A percentile compares a stretch with the other conserved stretches of the same genome.
phyloP scores from a whole-genome alignment of 164 flowering plant genomes.

The Umbilicus rupestris region DNA sequence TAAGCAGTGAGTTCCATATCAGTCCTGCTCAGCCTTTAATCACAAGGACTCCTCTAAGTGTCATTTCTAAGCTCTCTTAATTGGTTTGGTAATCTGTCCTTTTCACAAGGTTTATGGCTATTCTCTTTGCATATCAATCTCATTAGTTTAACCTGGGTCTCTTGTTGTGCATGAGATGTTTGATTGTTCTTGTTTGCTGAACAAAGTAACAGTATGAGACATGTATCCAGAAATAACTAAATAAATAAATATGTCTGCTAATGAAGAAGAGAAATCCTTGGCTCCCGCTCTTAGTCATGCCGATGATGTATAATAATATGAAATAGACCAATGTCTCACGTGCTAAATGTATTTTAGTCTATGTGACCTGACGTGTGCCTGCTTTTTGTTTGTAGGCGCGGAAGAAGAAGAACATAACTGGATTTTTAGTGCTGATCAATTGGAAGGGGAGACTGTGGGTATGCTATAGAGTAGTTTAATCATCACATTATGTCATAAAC shows the following conservation, averaged over 20 bases:
- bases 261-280: not conserved
- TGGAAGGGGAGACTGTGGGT: slow-evolving; percentile 32
- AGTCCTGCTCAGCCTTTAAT: no score
- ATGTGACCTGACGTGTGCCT: not conserved
- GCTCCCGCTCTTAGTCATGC: not conserved
- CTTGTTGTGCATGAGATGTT: no score
- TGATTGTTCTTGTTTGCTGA: no score
- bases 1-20: no score
- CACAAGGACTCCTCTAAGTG: no score
- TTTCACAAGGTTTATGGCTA: not conserved
- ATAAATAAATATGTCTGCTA: not conserved
- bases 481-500: not conserved
- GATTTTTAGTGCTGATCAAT: slow-evolving; percentile 72
- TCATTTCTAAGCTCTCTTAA: no score
- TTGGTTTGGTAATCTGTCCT: no score
- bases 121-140: no score
- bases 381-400: slow-evolving; percentile 18
- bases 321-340: not conserved
- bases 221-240: not conserved
- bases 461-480: not conserved
- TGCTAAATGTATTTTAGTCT: not conserved
- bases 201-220: no score
- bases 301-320: not conserved
- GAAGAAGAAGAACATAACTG: slow-evolving; percentile 65
- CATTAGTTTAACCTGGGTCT: no score